Conservation (phyloP, 495 filamentous ascomycete species). For the Hapsidospora chrysogenum region DNA sequence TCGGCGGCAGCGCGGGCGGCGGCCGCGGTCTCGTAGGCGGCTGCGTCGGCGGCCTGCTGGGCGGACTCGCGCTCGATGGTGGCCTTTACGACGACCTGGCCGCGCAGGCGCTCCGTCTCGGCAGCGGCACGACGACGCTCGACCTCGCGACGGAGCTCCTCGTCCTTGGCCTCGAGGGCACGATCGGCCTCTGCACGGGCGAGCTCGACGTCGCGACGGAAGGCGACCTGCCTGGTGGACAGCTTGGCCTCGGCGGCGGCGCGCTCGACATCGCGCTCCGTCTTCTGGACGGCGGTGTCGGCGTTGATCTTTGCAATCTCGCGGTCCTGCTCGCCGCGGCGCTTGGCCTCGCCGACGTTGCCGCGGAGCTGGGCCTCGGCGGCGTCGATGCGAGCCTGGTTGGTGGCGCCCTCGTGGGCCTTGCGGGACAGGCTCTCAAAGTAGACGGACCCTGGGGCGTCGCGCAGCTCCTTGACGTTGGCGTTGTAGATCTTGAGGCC, state of each 20-base stretch:
- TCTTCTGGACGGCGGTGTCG: conserved; percentile 66
- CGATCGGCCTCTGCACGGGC: conserved; percentile 54
- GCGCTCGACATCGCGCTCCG: conserved; percentile 64
- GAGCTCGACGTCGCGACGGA: conserved; percentile 53
- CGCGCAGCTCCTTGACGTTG: conserved; percentile 72
- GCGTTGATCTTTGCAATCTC: conserved; percentile 72
- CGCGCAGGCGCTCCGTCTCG: conserved; percentile 61
- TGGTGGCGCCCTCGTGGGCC: conserved; percentile 67
- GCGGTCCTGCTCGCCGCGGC: conserved; percentile 58
- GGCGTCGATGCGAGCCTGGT: conserved; percentile 63
- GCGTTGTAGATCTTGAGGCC: conserved; percentile 60
- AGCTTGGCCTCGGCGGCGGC: conserved; percentile 60
- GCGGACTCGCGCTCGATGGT: conserved; percentile 55
- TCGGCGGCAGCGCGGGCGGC: conserved; percentile 44
- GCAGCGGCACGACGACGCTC: conserved; percentile 58
- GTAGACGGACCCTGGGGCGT: conserved; percentile 60
- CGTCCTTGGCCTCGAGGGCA: conserved; percentile 52
- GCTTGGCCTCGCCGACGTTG: conserved; percentile 64
- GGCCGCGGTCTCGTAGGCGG: conserved; percentile 37
- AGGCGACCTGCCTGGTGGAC: conserved; percentile 48
- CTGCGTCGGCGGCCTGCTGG: conserved; percentile 56
- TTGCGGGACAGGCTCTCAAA: conserved; percentile 65
- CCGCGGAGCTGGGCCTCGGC: conserved; percentile 63
- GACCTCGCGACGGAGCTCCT: conserved; percentile 59
- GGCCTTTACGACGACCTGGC: conserved; percentile 59